Conservation (phyloP, 169 alveolate species). For the Cystoisospora suis region DNA sequence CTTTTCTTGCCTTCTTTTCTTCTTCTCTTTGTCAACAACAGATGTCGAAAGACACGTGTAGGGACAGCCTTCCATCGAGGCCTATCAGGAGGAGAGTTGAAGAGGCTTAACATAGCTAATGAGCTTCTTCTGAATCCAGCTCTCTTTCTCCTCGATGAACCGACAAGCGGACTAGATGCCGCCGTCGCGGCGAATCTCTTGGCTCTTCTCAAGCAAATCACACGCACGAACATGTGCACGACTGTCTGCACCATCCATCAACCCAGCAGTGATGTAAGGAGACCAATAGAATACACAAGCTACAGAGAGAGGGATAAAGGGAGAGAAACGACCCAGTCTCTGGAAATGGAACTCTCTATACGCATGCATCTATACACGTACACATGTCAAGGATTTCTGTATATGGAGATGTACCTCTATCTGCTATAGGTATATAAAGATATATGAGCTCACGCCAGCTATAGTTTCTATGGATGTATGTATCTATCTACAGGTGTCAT, state of each 20-base stretch:
- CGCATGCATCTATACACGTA: no score
- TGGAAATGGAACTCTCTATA: no score
- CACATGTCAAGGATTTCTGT: no score
- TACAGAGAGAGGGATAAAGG: no score
- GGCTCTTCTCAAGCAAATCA: constrained; percentile 65
- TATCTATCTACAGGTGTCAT: no score
- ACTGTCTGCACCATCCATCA: constrained; percentile 78
- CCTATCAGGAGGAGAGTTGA: constrained; percentile 84
- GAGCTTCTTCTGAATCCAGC: constrained; percentile 85
- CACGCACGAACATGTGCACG: constrained; percentile 66
- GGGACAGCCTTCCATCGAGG: constrained; percentile 71
- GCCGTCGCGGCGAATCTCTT: constrained; percentile 76
- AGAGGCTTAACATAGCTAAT: constrained; percentile 83
- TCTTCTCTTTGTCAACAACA: no score
- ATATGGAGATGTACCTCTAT: no score
- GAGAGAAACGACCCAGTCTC: no score
- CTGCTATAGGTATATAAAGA: no score
- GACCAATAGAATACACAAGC: no score
- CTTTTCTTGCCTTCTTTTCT: background rate
- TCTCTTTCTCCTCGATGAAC: constrained; percentile 86
- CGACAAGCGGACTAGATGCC: constrained; percentile 89
- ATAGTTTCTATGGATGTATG: no score
- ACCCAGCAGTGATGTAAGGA: constrained; percentile 71
- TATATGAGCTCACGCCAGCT: no score
- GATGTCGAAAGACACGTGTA: constrained; percentile 36